Base-by-base conservation (phyloP, 768 basidiomycete species). In the Naganishia antarctica region DNA sequence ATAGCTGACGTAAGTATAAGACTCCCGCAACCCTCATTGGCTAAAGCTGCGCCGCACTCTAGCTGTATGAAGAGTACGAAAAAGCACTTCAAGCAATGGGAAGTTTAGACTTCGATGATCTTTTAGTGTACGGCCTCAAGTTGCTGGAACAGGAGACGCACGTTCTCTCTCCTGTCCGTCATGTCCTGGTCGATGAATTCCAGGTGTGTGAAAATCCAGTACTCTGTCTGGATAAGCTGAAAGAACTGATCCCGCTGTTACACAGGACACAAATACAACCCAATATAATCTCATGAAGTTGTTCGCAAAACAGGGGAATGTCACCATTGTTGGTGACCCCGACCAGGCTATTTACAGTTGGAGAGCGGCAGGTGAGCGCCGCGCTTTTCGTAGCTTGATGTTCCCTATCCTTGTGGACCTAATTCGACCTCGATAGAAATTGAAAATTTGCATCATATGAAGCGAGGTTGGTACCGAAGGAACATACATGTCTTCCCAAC, bases 311-410 rank as follows among this genome's bases (percentile, higher is more conserved):
- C 70, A 76, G 4, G 77, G 80, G 29, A 84, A 85, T 66, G 80
- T 91, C 28, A 90, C 87, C 4, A 83, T 92, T 43, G 90, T 93
- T 2, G 91, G 91, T 0, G 91, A 93, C 78, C 91, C 91, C 0
- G 91, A 93, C 74, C 91, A 93, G 73, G 90, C 89, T 0, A 91
- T 91, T 44, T 91, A 91, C 69, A 89, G 89, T 9, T 93, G 91
- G 90, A 83, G 90, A 13, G 86, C 87, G 6, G 89, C 81, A n/a
- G 77, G 76, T 77, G 21, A 34, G 73, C 32, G n/a, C n/a, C n/a
- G n/a, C n/a, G n/a, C n/a, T n/a, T n/a, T n/a, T n/a, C n/a, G n/a
- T n/a, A n/a, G n/a, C n/a, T n/a, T n/a, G n/a, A n/a, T n/a, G n/a
- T n/a, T n/a, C n/a, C n/a, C n/a, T n/a, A n/a, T n/a, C n/a, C n/a